phyloP scores from a whole-genome alignment of 257 asterid species.

The Solanum chilense region DNA sequence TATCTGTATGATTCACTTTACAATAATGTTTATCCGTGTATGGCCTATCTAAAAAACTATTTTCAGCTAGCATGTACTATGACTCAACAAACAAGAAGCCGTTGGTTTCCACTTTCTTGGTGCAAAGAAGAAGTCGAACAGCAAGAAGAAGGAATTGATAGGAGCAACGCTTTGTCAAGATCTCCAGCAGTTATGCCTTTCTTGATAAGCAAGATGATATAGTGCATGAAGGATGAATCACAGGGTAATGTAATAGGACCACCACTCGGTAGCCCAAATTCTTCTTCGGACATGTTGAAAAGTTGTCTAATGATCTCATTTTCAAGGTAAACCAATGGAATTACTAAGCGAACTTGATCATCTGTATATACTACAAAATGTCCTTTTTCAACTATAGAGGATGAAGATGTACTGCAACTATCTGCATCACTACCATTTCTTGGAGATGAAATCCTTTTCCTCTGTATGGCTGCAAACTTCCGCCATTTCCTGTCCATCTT shows the following conservation, averaged over 20 bases:
- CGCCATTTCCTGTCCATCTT: not conserved
- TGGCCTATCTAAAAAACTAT: no score
- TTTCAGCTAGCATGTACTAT: no score
- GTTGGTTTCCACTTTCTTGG: not conserved
- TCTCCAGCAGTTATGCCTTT: not conserved
- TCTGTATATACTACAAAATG: constrained; percentile 18
- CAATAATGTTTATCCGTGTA: no score
- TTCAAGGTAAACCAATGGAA: not conserved
- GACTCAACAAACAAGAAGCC: not conserved
- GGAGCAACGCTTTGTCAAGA: not conserved
- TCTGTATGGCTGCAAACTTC: not conserved
- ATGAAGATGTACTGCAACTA: not conserved
- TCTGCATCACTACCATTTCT: not conserved
- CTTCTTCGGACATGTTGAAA: not conserved
- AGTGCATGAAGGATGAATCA: not conserved
- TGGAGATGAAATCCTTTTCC: not conserved
- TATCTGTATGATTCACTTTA: not conserved
- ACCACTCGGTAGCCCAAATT: not conserved
- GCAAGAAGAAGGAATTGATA: not conserved
- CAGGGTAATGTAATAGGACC: not conserved
- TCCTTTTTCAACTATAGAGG: constrained; percentile 5
- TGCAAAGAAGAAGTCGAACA: not conserved
- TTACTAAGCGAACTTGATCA: not conserved
- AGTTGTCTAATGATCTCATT: not conserved
- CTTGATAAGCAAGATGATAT: not conserved